phyloP scores from a whole-genome alignment of 164 flowering plant species.

The Magnolia sinica region DNA sequence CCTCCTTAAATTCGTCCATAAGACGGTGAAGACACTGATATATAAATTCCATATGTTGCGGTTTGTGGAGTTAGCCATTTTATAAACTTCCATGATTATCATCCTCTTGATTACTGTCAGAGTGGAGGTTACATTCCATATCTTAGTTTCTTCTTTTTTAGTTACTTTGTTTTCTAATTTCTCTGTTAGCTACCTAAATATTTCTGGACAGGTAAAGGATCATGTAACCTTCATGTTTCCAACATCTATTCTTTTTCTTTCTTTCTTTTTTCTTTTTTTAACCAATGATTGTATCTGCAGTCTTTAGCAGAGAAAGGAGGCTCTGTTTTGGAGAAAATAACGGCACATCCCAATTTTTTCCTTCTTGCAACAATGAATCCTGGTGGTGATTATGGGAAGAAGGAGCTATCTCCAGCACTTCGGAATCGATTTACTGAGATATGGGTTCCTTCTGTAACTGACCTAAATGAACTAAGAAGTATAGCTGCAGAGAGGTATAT shows the following conservation, averaged over 20 bases:
- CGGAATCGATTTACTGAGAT: constrained; percentile 96
- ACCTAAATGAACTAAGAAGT: constrained; percentile 57
- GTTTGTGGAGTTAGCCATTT: not conserved
- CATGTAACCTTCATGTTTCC: not conserved
- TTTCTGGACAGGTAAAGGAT: not conserved
- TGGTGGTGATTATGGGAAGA: constrained; percentile 98
- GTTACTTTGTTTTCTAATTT: not conserved
- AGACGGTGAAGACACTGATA: not conserved
- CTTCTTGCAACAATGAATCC: constrained; percentile 99
- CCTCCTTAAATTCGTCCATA: not conserved
- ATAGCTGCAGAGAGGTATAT: constrained; percentile 66
- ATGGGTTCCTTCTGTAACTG: constrained; percentile 85
- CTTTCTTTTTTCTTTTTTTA: not conserved
- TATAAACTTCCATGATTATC: not conserved
- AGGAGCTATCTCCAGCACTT: constrained; percentile 95
- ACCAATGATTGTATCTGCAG: constrained; percentile 33
- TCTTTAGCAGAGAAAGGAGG: constrained; percentile 98
- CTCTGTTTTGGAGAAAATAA: constrained; percentile 51
- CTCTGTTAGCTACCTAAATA: not conserved
- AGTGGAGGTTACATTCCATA: not conserved
- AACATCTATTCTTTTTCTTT: not conserved
- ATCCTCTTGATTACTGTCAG: not conserved
- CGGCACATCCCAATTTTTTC: constrained; percentile 68
- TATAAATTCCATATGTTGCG: not conserved
- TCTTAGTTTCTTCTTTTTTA: not conserved